Evolutionary conservation across 306 rosid species (phyloP).

Genomic region (Ochetophila trinervis): DNA sequence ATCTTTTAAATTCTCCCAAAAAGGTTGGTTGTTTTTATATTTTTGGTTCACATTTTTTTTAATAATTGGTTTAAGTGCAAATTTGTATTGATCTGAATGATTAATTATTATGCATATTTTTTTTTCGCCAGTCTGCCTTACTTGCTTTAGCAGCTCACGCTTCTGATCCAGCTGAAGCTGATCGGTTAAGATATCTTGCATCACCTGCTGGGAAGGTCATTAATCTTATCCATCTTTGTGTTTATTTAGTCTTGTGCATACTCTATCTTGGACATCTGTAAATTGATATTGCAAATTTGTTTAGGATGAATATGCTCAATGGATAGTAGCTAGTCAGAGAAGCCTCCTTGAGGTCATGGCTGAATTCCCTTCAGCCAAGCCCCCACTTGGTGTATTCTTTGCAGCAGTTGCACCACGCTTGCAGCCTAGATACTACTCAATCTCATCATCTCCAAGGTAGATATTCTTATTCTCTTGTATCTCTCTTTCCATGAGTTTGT

Average conservation of each 20-base stretch:
- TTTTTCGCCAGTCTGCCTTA: conserved; percentile 62
- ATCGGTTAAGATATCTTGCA: conserved; percentile 68
- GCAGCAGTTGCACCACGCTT: conserved; percentile 90
- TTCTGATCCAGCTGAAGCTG: conserved; percentile 70
- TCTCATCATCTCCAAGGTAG: conserved; percentile 95
- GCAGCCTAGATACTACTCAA: conserved; percentile 93
- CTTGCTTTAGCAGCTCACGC: conserved; percentile 88
- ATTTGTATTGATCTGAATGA: conserved; percentile 3
- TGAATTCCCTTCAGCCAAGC: conserved; percentile 87
- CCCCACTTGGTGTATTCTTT: conserved; percentile 94
- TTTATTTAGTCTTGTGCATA: background rate
- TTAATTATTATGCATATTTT: background rate
- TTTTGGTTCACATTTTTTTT: background rate
- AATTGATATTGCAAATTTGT: conserved; percentile 16
- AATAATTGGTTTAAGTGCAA: background rate
- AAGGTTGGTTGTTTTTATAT: conserved; percentile 47
- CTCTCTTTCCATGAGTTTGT: background rate
- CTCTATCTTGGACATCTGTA: conserved; percentile 2
- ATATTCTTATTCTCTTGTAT: background rate
- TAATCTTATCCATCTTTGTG: conserved; percentile 6
- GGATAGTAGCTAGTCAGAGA: conserved; percentile 89
- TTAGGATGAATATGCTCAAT: conserved; percentile 92
- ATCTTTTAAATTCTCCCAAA: conserved; percentile 81
- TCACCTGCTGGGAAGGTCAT: conserved; percentile 91
- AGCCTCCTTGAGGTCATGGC: conserved; percentile 93